A percentile compares a stretch with the other conserved stretches of the same genome.
Conservation (phyloP, 352 stramenopile species). For the Phytophthora cryptogea region DNA sequence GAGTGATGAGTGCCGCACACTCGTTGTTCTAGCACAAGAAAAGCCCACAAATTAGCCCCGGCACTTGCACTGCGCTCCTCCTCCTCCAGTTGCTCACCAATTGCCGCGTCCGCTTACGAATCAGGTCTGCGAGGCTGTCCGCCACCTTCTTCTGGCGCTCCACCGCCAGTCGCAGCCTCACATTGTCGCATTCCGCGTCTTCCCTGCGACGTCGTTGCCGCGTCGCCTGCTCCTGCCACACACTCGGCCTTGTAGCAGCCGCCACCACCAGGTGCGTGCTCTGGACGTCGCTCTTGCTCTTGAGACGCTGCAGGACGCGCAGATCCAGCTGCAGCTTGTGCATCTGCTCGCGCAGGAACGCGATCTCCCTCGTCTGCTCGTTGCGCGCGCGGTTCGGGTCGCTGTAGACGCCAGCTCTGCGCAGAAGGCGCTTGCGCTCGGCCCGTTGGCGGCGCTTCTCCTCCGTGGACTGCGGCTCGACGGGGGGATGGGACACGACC, state of each 20-base stretch:
- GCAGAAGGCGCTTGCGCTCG: constrained; percentile 21
- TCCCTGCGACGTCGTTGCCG: constrained; percentile 19
- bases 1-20: constrained; percentile 24
- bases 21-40: constrained; percentile 21
- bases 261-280: not conserved
- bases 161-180: constrained; percentile 38
- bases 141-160: constrained; percentile 46
- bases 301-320: constrained; percentile 19
- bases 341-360: constrained; percentile 40
- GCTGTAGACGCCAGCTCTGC: constrained; percentile 18
- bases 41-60: constrained; percentile 1
- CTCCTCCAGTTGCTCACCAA: constrained; percentile 11
- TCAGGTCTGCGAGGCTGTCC: constrained; percentile 35
- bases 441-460: constrained; percentile 13
- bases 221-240: constrained; percentile 32
- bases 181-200: constrained; percentile 36
- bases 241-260: not conserved
- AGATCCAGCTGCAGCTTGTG: constrained; percentile 42
- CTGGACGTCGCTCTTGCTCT: not conserved
- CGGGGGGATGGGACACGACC: not conserved
- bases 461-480: constrained; percentile 9
- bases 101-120: constrained; percentile 30
- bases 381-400: constrained; percentile 36
- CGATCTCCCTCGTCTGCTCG: constrained; percentile 40
- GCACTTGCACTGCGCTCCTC: not conserved